Conservation (phyloP, 2,329 filamentous ascomycete genomes). For the Dendrostoma leiphaemia region DNA sequence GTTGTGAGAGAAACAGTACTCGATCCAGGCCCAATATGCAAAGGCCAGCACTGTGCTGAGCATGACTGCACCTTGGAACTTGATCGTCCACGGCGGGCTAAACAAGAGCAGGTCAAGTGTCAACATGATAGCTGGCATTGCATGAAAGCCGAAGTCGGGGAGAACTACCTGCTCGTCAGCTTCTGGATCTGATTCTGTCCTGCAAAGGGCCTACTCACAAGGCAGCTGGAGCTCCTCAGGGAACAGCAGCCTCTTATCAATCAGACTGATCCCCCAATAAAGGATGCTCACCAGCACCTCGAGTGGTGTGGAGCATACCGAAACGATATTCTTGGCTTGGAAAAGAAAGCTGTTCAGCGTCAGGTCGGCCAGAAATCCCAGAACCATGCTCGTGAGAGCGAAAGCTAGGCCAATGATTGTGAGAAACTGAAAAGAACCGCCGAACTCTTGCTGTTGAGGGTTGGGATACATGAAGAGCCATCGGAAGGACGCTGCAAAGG, state of each 20-base stretch:
- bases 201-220: conserved; percentile 12
- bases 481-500: conserved; percentile 52
- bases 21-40: conserved; percentile 75
- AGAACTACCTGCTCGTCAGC: too few relatives aligned
- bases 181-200: too few relatives aligned
- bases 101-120: conserved; percentile 65
- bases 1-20: conserved; percentile 67
- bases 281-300: conserved; percentile 69
- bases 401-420: conserved; percentile 70
- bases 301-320: conserved; percentile 64
- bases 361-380: conserved; percentile 64
- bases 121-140: conserved; percentile 62
- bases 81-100: conserved; percentile 70
- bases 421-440: conserved; percentile 69
- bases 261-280: conserved; percentile 67
- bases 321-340: conserved; percentile 63
- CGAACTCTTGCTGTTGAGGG: conserved; percentile 57
- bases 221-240: conserved; percentile 55
- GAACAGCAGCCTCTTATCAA: conserved; percentile 51
- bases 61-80: conserved; percentile 55
- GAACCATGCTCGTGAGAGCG: conserved; percentile 57
- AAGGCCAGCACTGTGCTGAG: conserved; percentile 61
- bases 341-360: conserved; percentile 59
- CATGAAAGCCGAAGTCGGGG: conserved; percentile 63
- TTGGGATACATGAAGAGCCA: conserved; percentile 50